These are phyloP conservation scores for Nakaseomyces bracarensis DNA, from an alignment of 1,139 yeast species.

Conservation along the genomic window DNA sequence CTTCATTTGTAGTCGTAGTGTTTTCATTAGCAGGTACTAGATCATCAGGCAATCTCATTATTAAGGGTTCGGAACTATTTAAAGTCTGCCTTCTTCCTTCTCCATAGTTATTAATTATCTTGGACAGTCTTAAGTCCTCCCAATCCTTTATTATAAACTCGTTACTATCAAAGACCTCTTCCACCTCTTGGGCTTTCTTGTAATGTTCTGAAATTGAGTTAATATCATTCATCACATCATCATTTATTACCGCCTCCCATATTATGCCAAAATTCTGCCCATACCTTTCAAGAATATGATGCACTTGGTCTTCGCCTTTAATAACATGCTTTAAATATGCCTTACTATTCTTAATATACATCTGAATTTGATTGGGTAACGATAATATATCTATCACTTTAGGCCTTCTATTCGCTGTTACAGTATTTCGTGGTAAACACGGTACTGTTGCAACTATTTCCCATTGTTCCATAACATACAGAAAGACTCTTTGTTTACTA, in stretches of 20 bases:
- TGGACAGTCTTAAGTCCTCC: not conserved
- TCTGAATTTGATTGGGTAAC: constrained; percentile 11
- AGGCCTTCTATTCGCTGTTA: constrained; percentile 9
- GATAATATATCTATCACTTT: constrained; percentile 9
- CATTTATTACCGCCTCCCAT: not conserved
- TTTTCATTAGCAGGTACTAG: not conserved
- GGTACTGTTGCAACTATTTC: constrained; percentile 13
- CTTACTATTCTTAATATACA: constrained; percentile 1
- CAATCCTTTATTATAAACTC: not conserved
- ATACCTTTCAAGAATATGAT: not conserved
- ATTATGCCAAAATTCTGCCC: not conserved
- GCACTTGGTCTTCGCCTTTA: constrained; percentile 4
- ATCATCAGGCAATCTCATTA: constrained; percentile 18
- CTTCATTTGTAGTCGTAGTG: constrained; percentile 1
- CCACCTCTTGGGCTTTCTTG: not conserved
- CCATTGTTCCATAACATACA: constrained; percentile 19
- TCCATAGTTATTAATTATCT: constrained; percentile 2
- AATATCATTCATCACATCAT: not conserved
- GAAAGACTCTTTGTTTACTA: constrained; percentile 3
- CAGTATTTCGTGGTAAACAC: constrained; percentile 12
- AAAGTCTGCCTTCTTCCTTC: not conserved
- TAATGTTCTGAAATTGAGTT: not conserved
- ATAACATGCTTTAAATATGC: constrained; percentile 10
- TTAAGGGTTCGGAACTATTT: constrained; percentile 11
- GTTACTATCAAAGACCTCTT: not conserved